Evolutionary conservation across 768 basidiomycete species (phyloP), one percentile per base, ranked within the genome.

Genomic region (Paxillus involutus): DNA sequence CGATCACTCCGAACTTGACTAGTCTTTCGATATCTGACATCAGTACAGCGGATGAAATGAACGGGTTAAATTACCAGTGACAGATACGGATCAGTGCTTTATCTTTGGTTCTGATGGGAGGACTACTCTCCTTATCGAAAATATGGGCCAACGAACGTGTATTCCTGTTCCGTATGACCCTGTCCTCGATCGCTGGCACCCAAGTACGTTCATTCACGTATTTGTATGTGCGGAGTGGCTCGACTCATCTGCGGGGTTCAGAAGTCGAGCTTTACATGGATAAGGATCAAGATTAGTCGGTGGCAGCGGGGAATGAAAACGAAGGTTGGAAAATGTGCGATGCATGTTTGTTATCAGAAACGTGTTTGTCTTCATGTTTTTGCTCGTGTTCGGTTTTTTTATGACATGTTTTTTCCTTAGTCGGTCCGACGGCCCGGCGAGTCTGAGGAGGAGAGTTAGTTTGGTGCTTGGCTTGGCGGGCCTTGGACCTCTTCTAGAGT

Each of bases 281-380:
- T 6, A 26, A 17, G 12, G 32, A 49, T 50, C 53, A 7, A 51
- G 56, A 56, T 42, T 33, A 11, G 45, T 47, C 51, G 48, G 21
- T 30, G 42, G 44, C 26, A 33, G 21, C 37, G 17, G 13, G 7
- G 37, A 39, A 26, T 26, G 0, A 26, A 41, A 11, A 13, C 17
- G 21, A 47, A 14, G 41, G 24, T 17, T 17, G 4, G 47, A 21
- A 52, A 49, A 49, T 54, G 57, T 49, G 57, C 41, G 26, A 29
- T 49, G 33, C 35, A 50, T 14, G n/a, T 49, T 26, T 40, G 50
- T 32, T 29, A 42, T 17, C 6, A 19, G 39, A 40, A 67, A 67
- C 65, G 65, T 67, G 64, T 65, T 59, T 51, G 47, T 52, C 51
- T 51, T 29, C 33, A 36, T 36, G 59, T 56, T 55, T 58, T 59